These are phyloP conservation scores for Kwoniella newhampshirensis DNA, from an alignment of 768 basidiomycete genomes.

Conservation along the genomic window DNA sequence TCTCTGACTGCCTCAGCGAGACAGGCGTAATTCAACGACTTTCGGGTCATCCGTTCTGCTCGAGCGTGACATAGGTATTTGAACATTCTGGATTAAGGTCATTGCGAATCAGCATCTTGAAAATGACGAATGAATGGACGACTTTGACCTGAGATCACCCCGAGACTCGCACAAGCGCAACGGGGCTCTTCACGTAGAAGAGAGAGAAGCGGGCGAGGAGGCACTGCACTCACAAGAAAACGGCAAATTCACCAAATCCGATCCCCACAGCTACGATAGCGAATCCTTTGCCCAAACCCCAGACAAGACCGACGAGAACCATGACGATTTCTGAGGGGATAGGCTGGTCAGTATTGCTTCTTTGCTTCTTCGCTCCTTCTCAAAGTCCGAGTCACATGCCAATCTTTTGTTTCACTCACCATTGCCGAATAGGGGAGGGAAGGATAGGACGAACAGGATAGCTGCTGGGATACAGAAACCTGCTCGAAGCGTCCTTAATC, in stretches of 20 bases:
- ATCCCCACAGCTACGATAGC: slow-evolving; percentile 67
- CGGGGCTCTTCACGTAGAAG: not conserved
- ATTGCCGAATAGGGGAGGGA: slow-evolving; percentile 90
- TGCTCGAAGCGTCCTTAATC: slow-evolving; percentile 57
- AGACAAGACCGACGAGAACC: slow-evolving; percentile 82
- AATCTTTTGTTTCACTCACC: slow-evolving; percentile 54
- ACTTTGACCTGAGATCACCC: slow-evolving; percentile 38
- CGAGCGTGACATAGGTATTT: slow-evolving; percentile 72
- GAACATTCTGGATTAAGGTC: slow-evolving; percentile 62
- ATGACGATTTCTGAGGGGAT: slow-evolving; percentile 72
- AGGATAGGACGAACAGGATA: slow-evolving; percentile 76
- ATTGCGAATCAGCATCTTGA: slow-evolving; percentile 6
- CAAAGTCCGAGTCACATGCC: no score
- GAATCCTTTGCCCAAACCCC: slow-evolving; percentile 84
- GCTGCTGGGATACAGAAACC: slow-evolving; percentile 77
- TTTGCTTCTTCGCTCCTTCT: no score
- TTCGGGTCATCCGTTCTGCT: slow-evolving; percentile 70
- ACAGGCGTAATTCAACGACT: slow-evolving; percentile 58
- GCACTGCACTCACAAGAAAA: slow-evolving; percentile 10
- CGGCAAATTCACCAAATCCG: slow-evolving; percentile 10
- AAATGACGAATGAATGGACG: no score
- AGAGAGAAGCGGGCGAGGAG: not conserved
- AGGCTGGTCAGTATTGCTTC: no score
- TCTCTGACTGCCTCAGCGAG: slow-evolving; percentile 68
- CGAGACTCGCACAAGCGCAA: no score